Evolutionary conservation across 2,329 filamentous ascomycete species (phyloP), one percentile per base, ranked within the genome.

Genomic region (Fusarium oxysporum): DNA sequence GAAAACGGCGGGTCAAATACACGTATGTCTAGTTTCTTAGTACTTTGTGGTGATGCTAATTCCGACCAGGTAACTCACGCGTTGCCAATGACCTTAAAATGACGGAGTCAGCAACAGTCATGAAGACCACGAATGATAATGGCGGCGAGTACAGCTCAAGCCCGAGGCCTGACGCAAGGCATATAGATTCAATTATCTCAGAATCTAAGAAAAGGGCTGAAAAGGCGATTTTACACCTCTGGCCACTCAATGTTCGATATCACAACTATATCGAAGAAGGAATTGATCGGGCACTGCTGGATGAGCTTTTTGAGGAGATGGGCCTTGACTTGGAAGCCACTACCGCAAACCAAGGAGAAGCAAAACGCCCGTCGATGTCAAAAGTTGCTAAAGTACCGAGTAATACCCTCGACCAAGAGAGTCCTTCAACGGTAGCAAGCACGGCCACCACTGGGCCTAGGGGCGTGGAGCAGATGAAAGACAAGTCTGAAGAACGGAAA

Each of bases 181-280:
- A 30, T 32, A 28, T 45, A 16, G 40, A 62, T 19, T 30, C 51
- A 41, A 53, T 72, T 28, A 30, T 82, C 13, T 62, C 80, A 8
- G 84, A 87, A 58, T 86, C 83, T 37, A 87, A 84, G 60, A 89
- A 88, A 70, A 85, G 88, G 72, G 93, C 93, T 1, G 88, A 91
- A 77, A 88, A 89, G 30, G 91, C 92, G 8, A 90, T 95, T 43
- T 81, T 93, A 35, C 87, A 89, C 41, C 83, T 95, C 6, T 87
- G 85, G 83, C 85, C 87, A 3, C 80, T 93, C 66, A 92, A 93
- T 54, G 90, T 97, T 65, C 89, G 90, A 25, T 97, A 92, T 77
- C 87, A 92, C 61, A 88, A 93, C 67, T 91, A 96, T 63, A 84
- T 95, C 17, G 86, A 90, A 16, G 92, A 96, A 80, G 92, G 93